These are phyloP conservation scores for Penicillium soppii DNA, from an alignment of 495 filamentous ascomycete genomes.

Conservation along the genomic window DNA sequence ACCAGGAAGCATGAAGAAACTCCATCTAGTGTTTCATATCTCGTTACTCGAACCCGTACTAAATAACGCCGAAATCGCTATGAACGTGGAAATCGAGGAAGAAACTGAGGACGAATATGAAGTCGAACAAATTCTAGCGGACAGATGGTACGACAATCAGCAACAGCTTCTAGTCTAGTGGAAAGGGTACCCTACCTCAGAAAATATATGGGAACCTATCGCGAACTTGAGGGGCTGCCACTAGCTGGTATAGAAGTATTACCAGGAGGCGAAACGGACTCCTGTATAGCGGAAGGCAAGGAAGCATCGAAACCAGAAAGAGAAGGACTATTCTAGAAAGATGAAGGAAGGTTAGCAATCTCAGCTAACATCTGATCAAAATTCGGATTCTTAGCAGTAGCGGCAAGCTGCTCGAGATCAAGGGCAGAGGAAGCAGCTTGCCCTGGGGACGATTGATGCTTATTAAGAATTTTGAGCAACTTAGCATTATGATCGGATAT, in stretches of 20 bases:
- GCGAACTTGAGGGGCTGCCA: slow-evolving; percentile 1
- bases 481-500: too few species aligned
- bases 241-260: slow-evolving; percentile 5
- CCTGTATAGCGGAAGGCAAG: not conserved
- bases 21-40: slow-evolving; percentile 8
- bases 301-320: too few species aligned
- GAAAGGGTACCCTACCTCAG: slow-evolving; percentile 7
- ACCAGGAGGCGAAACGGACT: not conserved
- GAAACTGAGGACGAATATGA: slow-evolving; percentile 8
- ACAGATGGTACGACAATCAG: not conserved
- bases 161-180: slow-evolving; percentile 6
- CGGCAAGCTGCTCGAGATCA: too few species aligned
- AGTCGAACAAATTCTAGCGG: not conserved
- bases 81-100: slow-evolving; percentile 7
- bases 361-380: too few species aligned
- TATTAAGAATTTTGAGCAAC: too few species aligned
- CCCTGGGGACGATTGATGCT: too few species aligned
- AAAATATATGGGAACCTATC: slow-evolving; percentile 14
- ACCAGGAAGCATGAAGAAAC: slow-evolving; percentile 1
- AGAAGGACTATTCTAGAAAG: too few species aligned
- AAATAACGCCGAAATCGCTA: slow-evolving; percentile 3
- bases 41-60: slow-evolving; percentile 3
- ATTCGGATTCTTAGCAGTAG: too few species aligned
- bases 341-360: too few species aligned
- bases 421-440: too few species aligned